Evolutionary conservation across 2,329 filamentous ascomycete genomes (phyloP).

Genomic region (Phialemoniopsis sp.): DNA sequence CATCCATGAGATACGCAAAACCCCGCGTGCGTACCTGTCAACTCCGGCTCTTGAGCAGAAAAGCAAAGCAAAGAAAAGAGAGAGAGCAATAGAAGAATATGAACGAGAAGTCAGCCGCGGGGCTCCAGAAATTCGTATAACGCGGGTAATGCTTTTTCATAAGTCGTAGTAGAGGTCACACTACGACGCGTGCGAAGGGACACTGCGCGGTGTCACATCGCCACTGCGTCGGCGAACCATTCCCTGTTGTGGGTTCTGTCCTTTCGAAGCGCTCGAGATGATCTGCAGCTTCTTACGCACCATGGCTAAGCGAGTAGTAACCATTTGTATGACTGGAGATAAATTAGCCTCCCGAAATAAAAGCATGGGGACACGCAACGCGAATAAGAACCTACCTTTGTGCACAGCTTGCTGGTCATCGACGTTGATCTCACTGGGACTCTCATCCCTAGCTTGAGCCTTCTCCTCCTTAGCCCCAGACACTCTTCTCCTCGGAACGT

Average conservation of each 20-base stretch:
- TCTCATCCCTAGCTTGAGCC: slow-evolving; percentile 34
- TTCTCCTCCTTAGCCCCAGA: slow-evolving; percentile 35
- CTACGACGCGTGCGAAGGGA: slow-evolving; percentile 41
- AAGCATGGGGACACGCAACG: slow-evolving; percentile 1
- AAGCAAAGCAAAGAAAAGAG: too few species aligned
- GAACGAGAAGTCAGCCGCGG: too few species aligned
- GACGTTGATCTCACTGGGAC: slow-evolving; percentile 48
- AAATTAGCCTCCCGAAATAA: background rate
- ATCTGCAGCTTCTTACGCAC: slow-evolving; percentile 59
- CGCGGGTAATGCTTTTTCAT: background rate
- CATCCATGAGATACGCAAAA: too few species aligned
- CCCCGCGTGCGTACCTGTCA: too few species aligned
- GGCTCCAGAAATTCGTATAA: too few species aligned
- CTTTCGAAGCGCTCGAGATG: slow-evolving; percentile 55
- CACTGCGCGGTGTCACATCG: slow-evolving; percentile 50
- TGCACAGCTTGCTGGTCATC: slow-evolving; percentile 71
- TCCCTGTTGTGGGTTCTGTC: slow-evolving; percentile 33
- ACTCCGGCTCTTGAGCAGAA: too few species aligned
- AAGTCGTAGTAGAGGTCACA: background rate
- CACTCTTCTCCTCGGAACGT: slow-evolving; percentile 32
- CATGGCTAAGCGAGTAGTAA: slow-evolving; percentile 47
- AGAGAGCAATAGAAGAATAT: too few species aligned
- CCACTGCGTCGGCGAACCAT: slow-evolving; percentile 47
- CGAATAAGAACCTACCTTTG: slow-evolving; percentile 54
- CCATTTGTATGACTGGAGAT: slow-evolving; percentile 57